Evolutionary conservation across 345 rosid genomes (phyloP), one percentile per base, ranked within the genome.

Genomic region (Triadica sebifera): DNA sequence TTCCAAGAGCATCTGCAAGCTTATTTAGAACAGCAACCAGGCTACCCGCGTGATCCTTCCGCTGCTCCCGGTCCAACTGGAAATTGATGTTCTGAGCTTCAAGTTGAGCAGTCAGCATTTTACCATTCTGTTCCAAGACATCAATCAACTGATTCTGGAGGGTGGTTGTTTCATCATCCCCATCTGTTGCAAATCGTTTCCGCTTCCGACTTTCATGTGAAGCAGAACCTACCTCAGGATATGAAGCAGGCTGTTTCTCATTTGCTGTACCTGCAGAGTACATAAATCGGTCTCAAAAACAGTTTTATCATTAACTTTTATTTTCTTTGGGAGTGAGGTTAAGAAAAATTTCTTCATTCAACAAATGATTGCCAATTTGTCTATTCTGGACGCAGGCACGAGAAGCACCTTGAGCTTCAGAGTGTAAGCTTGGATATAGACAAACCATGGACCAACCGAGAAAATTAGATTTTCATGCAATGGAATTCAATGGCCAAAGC

Each of bases 1-100:
- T 93, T 8, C 87, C 91, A 24, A 95, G 81, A 69, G 96, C 99
- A 22, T 93, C 96, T 8, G 98, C 98, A 2, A 95, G 94, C 84
- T 93, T 93, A 53, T 81, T 88, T 59, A 95, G 98, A 65, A 90
- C 99, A 61, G 85, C 81, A 69, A 95, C 90, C 75, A 95, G 57
- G 82, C 84, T 86, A 73, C 82, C 85, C 38, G 86, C 81, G 4
- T 91, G 96, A 74, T 88, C 88, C 80, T 86, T 93, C 70, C 98
- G 76, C 84, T 93, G 99, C 85, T 93, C 96, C 69, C 98, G 77
- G 73, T 91, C 98, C 83, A 89, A 77, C 73, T 79, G 88, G 39
- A 81, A 85, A 71, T 87, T 84, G 78, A 51, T 81, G 84, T 88
- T 93, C 80, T 95, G 99, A 70, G 89, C 87, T 84, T 93, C 93